Conservation (phyloP, 441 rosid species). For the Geranium incanum region DNA sequence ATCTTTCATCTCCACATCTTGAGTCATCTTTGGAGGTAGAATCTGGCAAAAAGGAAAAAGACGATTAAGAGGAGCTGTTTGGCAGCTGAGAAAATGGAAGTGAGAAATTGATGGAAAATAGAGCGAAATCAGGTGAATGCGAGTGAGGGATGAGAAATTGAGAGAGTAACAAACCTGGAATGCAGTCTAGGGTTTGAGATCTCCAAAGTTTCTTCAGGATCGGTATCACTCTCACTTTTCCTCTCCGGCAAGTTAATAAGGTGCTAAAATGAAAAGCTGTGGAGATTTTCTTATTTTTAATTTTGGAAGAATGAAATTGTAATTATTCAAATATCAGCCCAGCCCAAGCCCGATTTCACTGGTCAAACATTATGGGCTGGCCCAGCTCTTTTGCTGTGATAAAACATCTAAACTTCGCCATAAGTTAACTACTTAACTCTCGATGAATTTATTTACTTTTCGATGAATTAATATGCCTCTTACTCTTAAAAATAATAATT, state of each 20-base stretch:
- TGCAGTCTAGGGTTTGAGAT: neutral
- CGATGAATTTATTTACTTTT: no score
- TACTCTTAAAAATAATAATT: no score
- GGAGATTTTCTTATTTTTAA: neutral
- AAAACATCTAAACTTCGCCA: no score
- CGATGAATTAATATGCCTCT: no score
- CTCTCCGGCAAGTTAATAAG: neutral
- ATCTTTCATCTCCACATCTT: conserved; percentile 54
- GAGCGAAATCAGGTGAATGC: neutral
- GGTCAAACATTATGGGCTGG: neutral
- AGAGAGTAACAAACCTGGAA: neutral
- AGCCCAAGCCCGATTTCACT: neutral
- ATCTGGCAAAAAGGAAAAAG: neutral
- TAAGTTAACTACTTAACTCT: no score
- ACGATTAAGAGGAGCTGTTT: neutral
- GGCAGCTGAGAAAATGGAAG: neutral
- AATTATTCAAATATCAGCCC: neutral
- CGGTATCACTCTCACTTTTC: neutral
- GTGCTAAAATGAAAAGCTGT: neutral
- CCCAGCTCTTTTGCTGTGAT: neutral
- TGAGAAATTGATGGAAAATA: neutral
- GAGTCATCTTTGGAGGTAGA: conserved; percentile 33
- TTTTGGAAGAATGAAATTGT: neutral
- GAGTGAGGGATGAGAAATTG: neutral
- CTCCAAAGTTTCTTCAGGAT: neutral